Percentiles rank a stretch among this genome's conserved stretches.
These are phyloP conservation scores for Hansenula lynferdii DNA, from an alignment of 1,139 yeast genomes.

Conservation along the genomic window DNA sequence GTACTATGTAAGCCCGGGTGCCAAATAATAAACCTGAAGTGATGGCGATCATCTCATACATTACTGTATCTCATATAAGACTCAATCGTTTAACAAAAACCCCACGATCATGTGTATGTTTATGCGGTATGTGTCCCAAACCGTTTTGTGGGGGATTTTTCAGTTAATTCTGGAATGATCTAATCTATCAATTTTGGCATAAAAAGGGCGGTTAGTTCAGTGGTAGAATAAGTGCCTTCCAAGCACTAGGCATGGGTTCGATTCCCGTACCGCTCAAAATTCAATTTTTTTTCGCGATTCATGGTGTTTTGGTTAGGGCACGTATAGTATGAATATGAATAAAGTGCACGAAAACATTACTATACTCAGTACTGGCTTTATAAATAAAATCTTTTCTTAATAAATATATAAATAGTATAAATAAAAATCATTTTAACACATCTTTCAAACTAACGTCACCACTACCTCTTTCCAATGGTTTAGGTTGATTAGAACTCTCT, in stretches of 20 bases:
- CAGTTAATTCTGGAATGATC: too few relatives aligned
- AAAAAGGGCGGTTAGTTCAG: conserved; percentile 24
- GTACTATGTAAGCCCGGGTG: too few relatives aligned
- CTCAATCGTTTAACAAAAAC: too few relatives aligned
- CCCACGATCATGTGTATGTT: too few relatives aligned
- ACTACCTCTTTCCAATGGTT: conserved; percentile 69
- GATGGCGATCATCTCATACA: too few relatives aligned
- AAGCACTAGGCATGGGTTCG: conserved; percentile 28
- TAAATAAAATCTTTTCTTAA: too few relatives aligned
- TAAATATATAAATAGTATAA: background rate
- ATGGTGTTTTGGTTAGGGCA: background rate
- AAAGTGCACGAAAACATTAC: too few relatives aligned
- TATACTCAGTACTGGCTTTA: background rate
- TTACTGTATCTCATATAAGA: too few relatives aligned
- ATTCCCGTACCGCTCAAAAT: conserved; percentile 29
- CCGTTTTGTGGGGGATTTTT: too few relatives aligned
- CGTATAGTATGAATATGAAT: too few relatives aligned
- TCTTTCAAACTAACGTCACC: conserved; percentile 68
- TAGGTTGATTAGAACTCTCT: conserved; percentile 60
- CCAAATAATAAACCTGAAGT: too few relatives aligned
- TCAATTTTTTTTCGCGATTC: background rate
- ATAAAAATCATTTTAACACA: conserved; percentile 28
- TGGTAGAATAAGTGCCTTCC: conserved; percentile 28
- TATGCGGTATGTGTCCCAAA: too few relatives aligned
- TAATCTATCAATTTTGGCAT: background rate